phyloP scores from a whole-genome alignment of 768 basidiomycete species.

The Lepiota subincarnata region DNA sequence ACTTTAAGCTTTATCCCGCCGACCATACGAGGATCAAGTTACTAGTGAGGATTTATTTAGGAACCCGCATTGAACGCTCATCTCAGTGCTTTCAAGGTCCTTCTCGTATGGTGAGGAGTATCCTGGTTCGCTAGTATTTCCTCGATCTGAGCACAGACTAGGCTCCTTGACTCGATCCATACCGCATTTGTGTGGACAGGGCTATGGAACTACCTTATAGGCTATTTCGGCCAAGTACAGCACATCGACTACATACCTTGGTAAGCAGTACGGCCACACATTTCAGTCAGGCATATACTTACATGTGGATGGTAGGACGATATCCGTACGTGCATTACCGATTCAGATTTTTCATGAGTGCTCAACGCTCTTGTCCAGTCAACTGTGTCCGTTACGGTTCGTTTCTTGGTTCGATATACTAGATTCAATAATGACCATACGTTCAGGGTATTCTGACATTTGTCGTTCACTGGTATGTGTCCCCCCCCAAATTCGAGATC shows the following conservation, averaged over 20 bases:
- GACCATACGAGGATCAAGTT: slow-evolving; percentile 24
- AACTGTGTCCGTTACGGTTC: slow-evolving; percentile 24
- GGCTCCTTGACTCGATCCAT: slow-evolving; percentile 35
- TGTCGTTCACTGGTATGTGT: slow-evolving; percentile 24
- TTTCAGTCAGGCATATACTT: neutral
- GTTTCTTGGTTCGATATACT: neutral
- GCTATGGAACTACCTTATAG: slow-evolving; percentile 36
- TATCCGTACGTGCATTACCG: slow-evolving; percentile 4
- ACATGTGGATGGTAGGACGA: neutral
- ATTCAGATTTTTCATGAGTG: neutral
- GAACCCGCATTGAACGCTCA: neutral
- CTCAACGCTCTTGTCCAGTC: slow-evolving; percentile 12
- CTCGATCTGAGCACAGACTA: slow-evolving; percentile 10
- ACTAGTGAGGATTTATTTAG: slow-evolving; percentile 20
- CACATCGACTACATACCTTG: slow-evolving; percentile 31
- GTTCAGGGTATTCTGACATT: slow-evolving; percentile 28
- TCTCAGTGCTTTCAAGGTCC: slow-evolving; percentile 21
- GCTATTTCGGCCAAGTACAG: slow-evolving; percentile 22
- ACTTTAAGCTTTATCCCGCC: slow-evolving; percentile 29
- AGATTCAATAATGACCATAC: neutral
- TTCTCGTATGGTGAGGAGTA: slow-evolving; percentile 27
- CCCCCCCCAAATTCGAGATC: neutral
- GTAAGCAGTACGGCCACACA: slow-evolving; percentile 17
- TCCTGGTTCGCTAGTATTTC: neutral
- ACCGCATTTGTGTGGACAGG: slow-evolving; percentile 34